Conservation (phyloP, 1,139 yeast genomes). For the Kazachstania sp. region DNA sequence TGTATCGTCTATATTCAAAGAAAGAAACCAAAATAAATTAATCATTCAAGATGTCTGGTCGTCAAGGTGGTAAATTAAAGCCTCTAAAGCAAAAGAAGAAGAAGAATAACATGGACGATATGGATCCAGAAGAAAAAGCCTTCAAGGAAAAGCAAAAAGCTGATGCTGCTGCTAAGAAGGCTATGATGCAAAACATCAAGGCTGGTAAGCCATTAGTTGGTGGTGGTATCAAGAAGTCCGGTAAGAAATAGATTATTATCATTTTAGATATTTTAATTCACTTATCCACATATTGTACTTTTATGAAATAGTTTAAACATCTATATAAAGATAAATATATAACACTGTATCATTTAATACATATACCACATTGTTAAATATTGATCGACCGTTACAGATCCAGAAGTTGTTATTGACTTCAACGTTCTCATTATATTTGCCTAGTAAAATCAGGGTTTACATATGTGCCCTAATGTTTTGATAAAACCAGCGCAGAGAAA, state of each 20-base stretch:
- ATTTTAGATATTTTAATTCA: neutral
- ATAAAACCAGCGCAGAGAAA: too few species aligned
- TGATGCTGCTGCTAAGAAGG: constrained; percentile 87
- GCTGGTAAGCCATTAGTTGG: constrained; percentile 87
- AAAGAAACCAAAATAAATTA: neutral
- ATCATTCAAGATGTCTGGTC: constrained; percentile 49
- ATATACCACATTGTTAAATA: too few species aligned
- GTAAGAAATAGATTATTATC: constrained; percentile 43
- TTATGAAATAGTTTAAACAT: too few species aligned
- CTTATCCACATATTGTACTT: neutral
- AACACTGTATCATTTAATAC: too few species aligned
- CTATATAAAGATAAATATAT: too few species aligned
- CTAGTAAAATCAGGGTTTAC: too few species aligned
- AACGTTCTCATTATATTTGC: too few species aligned
- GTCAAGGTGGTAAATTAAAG: constrained; percentile 59
- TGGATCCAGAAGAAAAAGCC: constrained; percentile 82
- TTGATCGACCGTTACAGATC: too few species aligned
- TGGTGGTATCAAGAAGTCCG: constrained; percentile 92
- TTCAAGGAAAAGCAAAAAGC: constrained; percentile 92
- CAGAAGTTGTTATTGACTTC: too few species aligned
- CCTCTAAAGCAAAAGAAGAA: constrained; percentile 52
- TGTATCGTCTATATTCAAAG: too few species aligned
- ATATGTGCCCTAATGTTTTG: too few species aligned
- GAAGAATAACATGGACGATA: constrained; percentile 50
- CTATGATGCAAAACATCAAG: constrained; percentile 77